These are phyloP conservation scores for Ascochyta pisi DNA, from an alignment of 2,329 filamentous ascomycete species.

Conservation along the genomic window DNA sequence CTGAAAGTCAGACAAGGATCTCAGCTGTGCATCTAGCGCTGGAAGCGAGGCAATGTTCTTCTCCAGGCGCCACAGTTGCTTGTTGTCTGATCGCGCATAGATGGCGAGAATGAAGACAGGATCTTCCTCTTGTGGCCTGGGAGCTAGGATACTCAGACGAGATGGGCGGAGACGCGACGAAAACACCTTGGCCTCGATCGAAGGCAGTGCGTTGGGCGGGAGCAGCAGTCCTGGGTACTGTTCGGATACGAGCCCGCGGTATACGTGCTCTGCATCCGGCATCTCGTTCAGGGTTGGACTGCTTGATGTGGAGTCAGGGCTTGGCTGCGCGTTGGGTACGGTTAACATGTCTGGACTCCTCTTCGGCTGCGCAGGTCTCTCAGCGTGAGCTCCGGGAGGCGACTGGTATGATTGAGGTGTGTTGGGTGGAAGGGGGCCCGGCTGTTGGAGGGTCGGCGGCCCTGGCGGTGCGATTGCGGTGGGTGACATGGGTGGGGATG, in stretches of 20 bases:
- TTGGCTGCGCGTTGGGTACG: slow-evolving; percentile 42
- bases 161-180: slow-evolving; percentile 96
- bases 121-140: slow-evolving; percentile 85
- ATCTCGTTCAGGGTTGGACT: slow-evolving; percentile 34
- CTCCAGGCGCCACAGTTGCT: slow-evolving; percentile 91
- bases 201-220: slow-evolving; percentile 85
- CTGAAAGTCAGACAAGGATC: slow-evolving; percentile 73
- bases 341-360: slow-evolving; percentile 38
- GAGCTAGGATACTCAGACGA: slow-evolving; percentile 79
- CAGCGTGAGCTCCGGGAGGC: slow-evolving; percentile 52
- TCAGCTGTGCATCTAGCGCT: slow-evolving; percentile 82
- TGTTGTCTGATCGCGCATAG: slow-evolving; percentile 75
- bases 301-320: slow-evolving; percentile 42
- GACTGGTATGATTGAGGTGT: slow-evolving; percentile 70
- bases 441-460: slow-evolving; percentile 75
- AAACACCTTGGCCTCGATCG: slow-evolving; percentile 83
- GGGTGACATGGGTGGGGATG: slow-evolving; percentile 74
- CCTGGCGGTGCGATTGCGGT: slow-evolving; percentile 65
- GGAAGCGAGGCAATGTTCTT: slow-evolving; percentile 84
- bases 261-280: slow-evolving; percentile 62
- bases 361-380: slow-evolving; percentile 41
- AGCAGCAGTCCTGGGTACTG: slow-evolving; percentile 87
- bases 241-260: slow-evolving; percentile 79
- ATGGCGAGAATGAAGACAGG: slow-evolving; percentile 92
- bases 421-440: slow-evolving; percentile 74